Evolutionary conservation across 768 basidiomycete species (phyloP), one percentile per base, ranked within the genome.

Genomic region (Scleroderma bovista): DNA sequence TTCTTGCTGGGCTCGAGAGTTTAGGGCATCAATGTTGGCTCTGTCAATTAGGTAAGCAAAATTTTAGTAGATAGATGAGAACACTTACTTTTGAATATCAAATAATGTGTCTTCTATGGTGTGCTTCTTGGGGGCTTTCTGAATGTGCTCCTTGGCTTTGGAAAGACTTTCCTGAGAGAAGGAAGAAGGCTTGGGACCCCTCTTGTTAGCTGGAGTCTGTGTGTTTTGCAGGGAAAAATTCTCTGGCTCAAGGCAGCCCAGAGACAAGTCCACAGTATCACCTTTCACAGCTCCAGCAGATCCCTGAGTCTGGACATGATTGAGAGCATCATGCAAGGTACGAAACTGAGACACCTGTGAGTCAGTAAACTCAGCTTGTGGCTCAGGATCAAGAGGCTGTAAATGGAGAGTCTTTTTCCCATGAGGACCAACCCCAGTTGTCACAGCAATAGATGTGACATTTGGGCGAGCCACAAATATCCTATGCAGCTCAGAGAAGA

Each of bases 341-440:
- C 15, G 34, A 36, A 63, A 50, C 83, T 81, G 6, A 79, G 71
- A 55, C 88, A 42, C 44, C 19, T 47, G 52, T 16, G 41, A 20
- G 46, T 15, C 41, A 17, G 17, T 45, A 12, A 39, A 29, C 6
- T 36, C 34, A 13, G 17, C 34, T 17, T 8, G 34, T 16, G 23
- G 16, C 34, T 5, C 26, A 29, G 26, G 26, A 9, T 36, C 34
- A 36, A 36, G 15, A 36, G 34, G 20, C 16, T 66, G 65, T 13
- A 55, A 45, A 24, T 50, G 56, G 2, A 57, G 39, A 3, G 57
- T 60, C 38, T 55, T 40, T 2, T 20, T 43, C 3, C 66, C 66
- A 34, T 49, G 1, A 5, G 66, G 66, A 11, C 66, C 61, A 32
- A 66, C 43, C 7, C 53, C 61, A 49, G 67, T 69, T 1, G 60